Conservation (phyloP, 306 rosid genomes). For the Begonia masoniana region DNA sequence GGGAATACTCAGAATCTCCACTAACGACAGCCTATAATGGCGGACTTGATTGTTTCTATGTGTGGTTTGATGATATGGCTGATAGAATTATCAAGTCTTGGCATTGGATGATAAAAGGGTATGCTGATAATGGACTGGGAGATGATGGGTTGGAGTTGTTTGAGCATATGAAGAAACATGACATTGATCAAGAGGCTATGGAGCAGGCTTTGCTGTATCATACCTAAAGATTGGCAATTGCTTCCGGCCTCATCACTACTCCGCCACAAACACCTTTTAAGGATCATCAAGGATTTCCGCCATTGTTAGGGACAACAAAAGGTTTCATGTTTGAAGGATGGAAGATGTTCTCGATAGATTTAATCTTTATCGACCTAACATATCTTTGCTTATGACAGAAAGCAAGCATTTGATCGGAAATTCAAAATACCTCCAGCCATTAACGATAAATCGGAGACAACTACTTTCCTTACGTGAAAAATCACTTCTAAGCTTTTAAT, state of each 20-base stretch:
- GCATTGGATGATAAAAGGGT: constrained; percentile 61
- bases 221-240: constrained; percentile 72
- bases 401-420: too few relatives aligned
- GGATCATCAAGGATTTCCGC: constrained; percentile 82
- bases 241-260: constrained; percentile 78
- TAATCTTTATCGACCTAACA: too few relatives aligned
- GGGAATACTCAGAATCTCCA: constrained; percentile 15
- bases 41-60: constrained; percentile 42
- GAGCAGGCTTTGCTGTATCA: constrained; percentile 83
- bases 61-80: constrained; percentile 64
- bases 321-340: constrained; percentile 85
- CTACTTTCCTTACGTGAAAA: too few relatives aligned
- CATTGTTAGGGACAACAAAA: constrained; percentile 67
- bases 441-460: too few relatives aligned
- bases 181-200: constrained; percentile 89
- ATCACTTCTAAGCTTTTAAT: too few relatives aligned
- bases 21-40: constrained; percentile 19
- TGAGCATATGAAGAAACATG: constrained; percentile 76
- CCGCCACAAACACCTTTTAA: constrained; percentile 66
- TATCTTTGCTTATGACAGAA: too few relatives aligned
- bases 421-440: too few relatives aligned
- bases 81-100: constrained; percentile 56
- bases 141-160: constrained; percentile 77
- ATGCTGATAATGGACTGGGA: constrained; percentile 60
- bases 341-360: constrained; percentile 83